Evolutionary conservation across 495 filamentous ascomycete species (phyloP).

Genomic region (Penicillium coffeae): DNA sequence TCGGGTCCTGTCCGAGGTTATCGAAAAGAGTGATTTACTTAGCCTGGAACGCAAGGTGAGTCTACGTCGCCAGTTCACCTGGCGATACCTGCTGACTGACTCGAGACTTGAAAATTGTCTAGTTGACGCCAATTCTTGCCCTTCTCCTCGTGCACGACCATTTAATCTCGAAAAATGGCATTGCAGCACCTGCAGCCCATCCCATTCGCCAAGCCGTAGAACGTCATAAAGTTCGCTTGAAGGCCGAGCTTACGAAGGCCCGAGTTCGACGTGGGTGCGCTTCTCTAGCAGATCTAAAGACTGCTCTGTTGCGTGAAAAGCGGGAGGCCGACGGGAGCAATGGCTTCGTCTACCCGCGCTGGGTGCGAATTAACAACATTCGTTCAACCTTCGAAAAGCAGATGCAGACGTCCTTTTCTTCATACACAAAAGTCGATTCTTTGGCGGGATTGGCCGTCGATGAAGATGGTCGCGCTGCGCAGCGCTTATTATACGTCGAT

Average conservation of each 20-base stretch:
- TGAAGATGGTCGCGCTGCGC: conserved; percentile 12
- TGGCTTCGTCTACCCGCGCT: conserved; percentile 61
- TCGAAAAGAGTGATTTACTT: conserved; percentile 70
- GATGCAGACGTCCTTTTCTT: conserved; percentile 62
- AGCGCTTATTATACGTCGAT: conserved; percentile 57
- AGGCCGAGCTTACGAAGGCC: conserved; percentile 75
- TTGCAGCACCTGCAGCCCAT: conserved; percentile 72
- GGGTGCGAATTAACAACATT: conserved; percentile 84
- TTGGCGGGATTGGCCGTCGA: conserved; percentile 39
- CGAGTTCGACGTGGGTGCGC: conserved; percentile 67
- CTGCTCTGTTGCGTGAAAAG: conserved; percentile 45
- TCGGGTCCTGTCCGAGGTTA: conserved; percentile 73
- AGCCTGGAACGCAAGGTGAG: conserved; percentile 76
- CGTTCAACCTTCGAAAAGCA: conserved; percentile 66
- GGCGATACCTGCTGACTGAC: conserved; percentile 39
- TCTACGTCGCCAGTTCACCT: neutral
- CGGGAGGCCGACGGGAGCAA: conserved; percentile 16
- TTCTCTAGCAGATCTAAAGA: conserved; percentile 59
- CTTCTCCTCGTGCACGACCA: conserved; percentile 85
- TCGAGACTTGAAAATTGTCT: conserved; percentile 17
- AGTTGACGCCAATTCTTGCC: conserved; percentile 79
- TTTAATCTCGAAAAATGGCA: conserved; percentile 72
- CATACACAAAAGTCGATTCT: conserved; percentile 46
- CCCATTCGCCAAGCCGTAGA: conserved; percentile 70
- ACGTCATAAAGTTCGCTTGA: conserved; percentile 74